Evolutionary conservation across 2,329 filamentous ascomycete genomes (phyloP).

Genomic region (Trichoderma hamatum): DNA sequence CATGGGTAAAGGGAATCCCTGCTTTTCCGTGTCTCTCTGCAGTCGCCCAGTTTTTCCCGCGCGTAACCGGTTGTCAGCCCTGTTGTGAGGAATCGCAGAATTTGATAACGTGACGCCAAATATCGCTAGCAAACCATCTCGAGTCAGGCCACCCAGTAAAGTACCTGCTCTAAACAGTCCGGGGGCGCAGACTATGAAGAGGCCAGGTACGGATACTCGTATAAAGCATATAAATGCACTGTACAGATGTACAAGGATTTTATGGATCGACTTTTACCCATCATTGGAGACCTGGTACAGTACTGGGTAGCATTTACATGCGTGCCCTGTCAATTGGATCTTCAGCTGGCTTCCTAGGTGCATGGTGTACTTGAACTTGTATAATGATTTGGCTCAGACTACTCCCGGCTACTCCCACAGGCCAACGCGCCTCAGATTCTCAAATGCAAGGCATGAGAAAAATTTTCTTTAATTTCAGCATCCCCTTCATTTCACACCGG

Average conservation of each 20-base stretch:
- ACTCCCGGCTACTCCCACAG: neutral
- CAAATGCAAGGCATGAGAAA: neutral
- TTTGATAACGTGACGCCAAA: constrained; percentile 4
- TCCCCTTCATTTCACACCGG: constrained; percentile 1
- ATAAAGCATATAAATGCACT: neutral
- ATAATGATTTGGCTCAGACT: neutral
- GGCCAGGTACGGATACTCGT: neutral
- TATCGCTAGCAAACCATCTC: neutral
- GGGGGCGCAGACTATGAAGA: neutral
- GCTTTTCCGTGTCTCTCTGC: neutral
- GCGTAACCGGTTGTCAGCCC: constrained; percentile 16
- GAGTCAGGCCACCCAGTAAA: constrained; percentile 17
- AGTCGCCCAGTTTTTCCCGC: neutral
- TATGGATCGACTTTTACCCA: neutral
- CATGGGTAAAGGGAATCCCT: constrained; percentile 8
- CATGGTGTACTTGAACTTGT: neutral
- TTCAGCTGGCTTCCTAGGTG: neutral
- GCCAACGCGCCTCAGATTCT: neutral
- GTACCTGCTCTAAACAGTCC: neutral
- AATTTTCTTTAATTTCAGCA: neutral
- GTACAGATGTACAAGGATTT: neutral
- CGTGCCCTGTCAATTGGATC: neutral
- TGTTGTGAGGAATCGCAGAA: constrained; percentile 5
- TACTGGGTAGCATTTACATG: neutral
- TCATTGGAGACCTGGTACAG: neutral